Percentiles rank a stretch among this genome's conserved stretches.
Conservation (phyloP, 352 stramenopile genomes). For the Pythium biforme region DNA sequence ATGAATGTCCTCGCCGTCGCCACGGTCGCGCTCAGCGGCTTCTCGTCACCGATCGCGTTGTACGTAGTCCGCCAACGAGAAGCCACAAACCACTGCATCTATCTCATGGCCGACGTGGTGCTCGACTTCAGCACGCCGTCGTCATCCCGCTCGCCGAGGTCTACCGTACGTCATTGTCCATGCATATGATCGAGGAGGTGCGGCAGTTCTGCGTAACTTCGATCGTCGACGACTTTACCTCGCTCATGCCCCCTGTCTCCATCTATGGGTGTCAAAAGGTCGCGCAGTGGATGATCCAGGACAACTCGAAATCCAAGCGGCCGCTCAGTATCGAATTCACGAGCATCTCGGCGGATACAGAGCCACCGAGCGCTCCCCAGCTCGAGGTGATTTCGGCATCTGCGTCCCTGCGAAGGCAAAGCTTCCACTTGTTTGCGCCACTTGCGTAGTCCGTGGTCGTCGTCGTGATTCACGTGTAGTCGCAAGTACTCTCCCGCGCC, state of each 20-base stretch:
- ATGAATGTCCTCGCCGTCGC: constrained; percentile 10
- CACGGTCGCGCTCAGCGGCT: constrained; percentile 3
- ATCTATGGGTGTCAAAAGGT: not conserved
- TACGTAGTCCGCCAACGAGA: not conserved
- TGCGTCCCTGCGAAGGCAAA: not conserved
- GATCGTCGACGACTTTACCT: constrained; percentile 4
- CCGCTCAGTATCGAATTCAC: not conserved
- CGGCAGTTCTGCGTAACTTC: constrained; percentile 2
- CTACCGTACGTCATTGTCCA: not conserved
- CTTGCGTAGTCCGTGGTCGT: not conserved
- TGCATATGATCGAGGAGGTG: not conserved
- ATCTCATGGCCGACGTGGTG: not conserved
- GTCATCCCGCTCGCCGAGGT: constrained; percentile 5
- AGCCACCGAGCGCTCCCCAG: not conserved
- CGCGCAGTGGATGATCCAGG: not conserved
- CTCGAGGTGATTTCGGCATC: not conserved
- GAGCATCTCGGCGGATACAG: not conserved
- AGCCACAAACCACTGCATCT: not conserved
- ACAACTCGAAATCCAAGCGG: not conserved
- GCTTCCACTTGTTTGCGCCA: not conserved
- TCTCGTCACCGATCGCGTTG: constrained; percentile 6
- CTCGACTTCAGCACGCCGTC: not conserved
- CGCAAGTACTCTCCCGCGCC: not conserved
- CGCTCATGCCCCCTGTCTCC: constrained; percentile 4
- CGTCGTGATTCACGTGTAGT: not conserved